These are phyloP conservation scores for Pisolithus orientalis DNA, from an alignment of 768 basidiomycete species.

Conservation along the genomic window DNA sequence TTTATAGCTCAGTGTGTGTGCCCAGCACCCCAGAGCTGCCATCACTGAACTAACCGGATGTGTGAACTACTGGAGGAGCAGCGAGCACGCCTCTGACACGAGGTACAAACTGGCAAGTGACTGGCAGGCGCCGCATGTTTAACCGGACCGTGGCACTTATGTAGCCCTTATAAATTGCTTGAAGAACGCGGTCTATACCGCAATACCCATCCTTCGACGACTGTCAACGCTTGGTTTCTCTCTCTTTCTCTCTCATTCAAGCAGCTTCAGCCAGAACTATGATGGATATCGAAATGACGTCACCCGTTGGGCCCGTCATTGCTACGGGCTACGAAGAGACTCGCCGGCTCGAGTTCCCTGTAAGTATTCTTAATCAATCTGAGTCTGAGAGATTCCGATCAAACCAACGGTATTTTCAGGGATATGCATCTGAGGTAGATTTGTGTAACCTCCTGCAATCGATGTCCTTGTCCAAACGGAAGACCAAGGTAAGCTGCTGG, in stretches of 20 bases:
- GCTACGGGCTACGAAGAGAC: slow-evolving; percentile 14
- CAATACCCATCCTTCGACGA: slow-evolving; percentile 11
- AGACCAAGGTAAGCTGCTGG: slow-evolving; percentile 24
- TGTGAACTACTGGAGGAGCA: neutral
- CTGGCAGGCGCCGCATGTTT: slow-evolving; percentile 21
- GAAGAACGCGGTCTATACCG: neutral
- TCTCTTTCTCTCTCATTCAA: neutral
- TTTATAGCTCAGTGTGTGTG: too few relatives aligned
- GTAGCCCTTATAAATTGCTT: slow-evolving; percentile 11
- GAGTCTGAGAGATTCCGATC: slow-evolving; percentile 2
- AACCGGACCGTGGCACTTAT: slow-evolving; percentile 2
- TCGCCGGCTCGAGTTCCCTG: slow-evolving; percentile 15
- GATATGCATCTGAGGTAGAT: slow-evolving; percentile 34
- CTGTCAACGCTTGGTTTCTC: neutral
- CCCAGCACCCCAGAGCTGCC: too few relatives aligned
- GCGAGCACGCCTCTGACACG: slow-evolving; percentile 18
- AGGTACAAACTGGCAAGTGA: slow-evolving; percentile 12
- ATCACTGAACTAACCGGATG: too few relatives aligned
- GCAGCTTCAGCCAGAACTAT: slow-evolving; percentile 4
- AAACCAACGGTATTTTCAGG: slow-evolving; percentile 6
- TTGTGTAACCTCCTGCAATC: slow-evolving; percentile 48
- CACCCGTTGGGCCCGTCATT: slow-evolving; percentile 25
- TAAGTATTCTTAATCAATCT: slow-evolving; percentile 11
- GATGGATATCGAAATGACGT: slow-evolving; percentile 30
- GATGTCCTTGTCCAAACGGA: slow-evolving; percentile 39